phyloP scores from a whole-genome alignment of 1,284 basidiomycete genomes.

The Rhodotorula sp. region DNA sequence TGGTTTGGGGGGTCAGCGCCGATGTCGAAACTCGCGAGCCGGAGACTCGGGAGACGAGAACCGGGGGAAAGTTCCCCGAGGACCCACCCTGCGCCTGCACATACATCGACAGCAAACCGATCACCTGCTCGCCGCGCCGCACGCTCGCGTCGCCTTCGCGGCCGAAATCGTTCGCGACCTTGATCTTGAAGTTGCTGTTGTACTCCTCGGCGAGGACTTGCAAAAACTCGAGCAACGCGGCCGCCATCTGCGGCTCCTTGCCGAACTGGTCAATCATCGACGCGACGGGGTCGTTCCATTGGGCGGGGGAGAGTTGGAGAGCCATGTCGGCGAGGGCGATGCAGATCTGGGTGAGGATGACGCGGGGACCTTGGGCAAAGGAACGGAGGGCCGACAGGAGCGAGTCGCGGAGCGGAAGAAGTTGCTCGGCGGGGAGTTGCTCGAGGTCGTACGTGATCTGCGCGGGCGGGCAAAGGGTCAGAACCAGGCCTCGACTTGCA shows the following conservation, averaged over 20 bases:
- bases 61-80: too few relatives aligned
- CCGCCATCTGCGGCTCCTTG: conserved; percentile 75
- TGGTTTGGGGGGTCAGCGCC: background rate
- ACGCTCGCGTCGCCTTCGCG: conserved; percentile 55
- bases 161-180: conserved; percentile 59
- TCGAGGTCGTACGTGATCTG: conserved; percentile 94
- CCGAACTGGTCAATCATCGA: conserved; percentile 84
- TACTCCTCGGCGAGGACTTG: conserved; percentile 90
- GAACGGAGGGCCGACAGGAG: conserved; percentile 71
- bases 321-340: conserved; percentile 87
- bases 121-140: conserved; percentile 73
- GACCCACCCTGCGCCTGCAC: conserved; percentile 76
- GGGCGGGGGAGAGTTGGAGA: conserved; percentile 69
- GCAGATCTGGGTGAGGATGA: conserved; percentile 84
- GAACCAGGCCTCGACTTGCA: background rate
- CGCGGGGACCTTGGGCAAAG: conserved; percentile 70
- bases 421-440: conserved; percentile 63
- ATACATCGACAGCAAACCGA: conserved; percentile 83
- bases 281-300: conserved; percentile 79
- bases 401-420: conserved; percentile 77
- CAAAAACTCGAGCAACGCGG: conserved; percentile 82
- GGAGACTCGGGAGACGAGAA: too few relatives aligned
- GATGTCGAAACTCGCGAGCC: too few relatives aligned
- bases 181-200: conserved; percentile 78
- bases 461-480: background rate